Percentiles rank a stretch among this genome's conserved stretches.
Conservation (phyloP, 2,329 filamentous ascomycete genomes). For the Aspergillus sp. region DNA sequence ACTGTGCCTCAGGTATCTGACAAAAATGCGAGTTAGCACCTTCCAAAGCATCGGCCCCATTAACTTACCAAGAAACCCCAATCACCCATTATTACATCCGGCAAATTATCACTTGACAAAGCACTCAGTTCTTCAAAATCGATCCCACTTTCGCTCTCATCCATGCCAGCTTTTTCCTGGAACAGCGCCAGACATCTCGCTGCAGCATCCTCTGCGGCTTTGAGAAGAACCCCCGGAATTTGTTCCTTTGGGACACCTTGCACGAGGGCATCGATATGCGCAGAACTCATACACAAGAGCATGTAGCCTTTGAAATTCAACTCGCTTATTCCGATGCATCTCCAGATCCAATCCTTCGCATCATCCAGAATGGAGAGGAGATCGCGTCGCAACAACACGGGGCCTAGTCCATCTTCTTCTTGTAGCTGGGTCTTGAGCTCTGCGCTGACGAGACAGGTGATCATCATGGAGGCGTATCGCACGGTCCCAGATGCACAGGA, state of each 20-base stretch:
- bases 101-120: conserved; percentile 22
- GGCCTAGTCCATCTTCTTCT: conserved; percentile 25
- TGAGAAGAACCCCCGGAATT: conserved; percentile 32
- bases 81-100: conserved; percentile 31
- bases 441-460: conserved; percentile 18
- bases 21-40: background rate
- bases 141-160: conserved; percentile 6
- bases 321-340: conserved; percentile 48
- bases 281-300: conserved; percentile 37
- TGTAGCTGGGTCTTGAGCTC: conserved; percentile 28
- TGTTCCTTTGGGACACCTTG: conserved; percentile 35
- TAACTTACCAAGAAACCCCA: conserved; percentile 45
- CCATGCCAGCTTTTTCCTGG: conserved; percentile 17
- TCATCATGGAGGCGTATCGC: conserved; percentile 16
- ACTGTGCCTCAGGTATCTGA: conserved; percentile 29
- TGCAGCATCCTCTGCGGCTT: conserved; percentile 35
- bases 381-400: conserved; percentile 24
- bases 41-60: background rate
- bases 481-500: conserved; percentile 35
- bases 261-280: conserved; percentile 45
- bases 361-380: conserved; percentile 38
- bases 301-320: conserved; percentile 56
- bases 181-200: conserved; percentile 24
- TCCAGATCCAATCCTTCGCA: conserved; percentile 39
- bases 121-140: conserved; percentile 12